Evolutionary conservation across 2,329 filamentous ascomycete genomes (phyloP).

Genomic region (Colletotrichum gigasporum): DNA sequence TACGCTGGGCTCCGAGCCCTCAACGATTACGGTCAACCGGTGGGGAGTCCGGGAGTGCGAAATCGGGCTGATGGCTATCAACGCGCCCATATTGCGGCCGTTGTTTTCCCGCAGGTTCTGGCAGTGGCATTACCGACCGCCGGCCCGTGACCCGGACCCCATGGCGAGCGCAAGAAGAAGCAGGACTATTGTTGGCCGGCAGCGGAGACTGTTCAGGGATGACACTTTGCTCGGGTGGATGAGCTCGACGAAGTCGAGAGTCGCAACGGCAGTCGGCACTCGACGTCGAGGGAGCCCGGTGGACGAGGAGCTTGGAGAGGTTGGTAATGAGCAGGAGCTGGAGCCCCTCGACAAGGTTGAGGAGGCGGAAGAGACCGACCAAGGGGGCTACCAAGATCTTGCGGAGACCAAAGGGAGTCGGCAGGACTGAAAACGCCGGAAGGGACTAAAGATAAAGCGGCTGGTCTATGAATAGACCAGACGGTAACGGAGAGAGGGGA

Average conservation of each 20-base stretch:
- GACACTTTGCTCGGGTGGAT: constrained; percentile 7
- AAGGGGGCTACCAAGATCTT: not conserved
- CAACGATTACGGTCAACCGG: constrained; percentile 15
- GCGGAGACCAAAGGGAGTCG: not conserved
- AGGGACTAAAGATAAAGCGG: no score
- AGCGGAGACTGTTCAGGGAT: not conserved
- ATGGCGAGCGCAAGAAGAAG: constrained; percentile 14
- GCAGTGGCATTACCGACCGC: constrained; percentile 23
- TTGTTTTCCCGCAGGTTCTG: constrained; percentile 14
- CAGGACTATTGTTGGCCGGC: not conserved
- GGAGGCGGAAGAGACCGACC: not conserved
- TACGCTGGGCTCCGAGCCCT: constrained; percentile 18
- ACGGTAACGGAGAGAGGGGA: no score
- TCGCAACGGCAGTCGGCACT: not conserved
- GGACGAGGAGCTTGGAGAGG: not conserved
- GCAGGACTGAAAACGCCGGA: no score
- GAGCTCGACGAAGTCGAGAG: not conserved
- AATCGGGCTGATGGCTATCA: constrained; percentile 15
- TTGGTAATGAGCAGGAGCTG: not conserved
- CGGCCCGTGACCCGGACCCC: not conserved
- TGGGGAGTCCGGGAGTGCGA: constrained; percentile 24
- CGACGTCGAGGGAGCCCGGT: not conserved
- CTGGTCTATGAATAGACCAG: no score
- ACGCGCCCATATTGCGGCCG: constrained; percentile 10
- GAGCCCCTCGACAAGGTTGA: not conserved